Evolutionary conservation across 2,329 filamentous ascomycete species (phyloP).

Genomic region (Pleomassaria siparia): DNA sequence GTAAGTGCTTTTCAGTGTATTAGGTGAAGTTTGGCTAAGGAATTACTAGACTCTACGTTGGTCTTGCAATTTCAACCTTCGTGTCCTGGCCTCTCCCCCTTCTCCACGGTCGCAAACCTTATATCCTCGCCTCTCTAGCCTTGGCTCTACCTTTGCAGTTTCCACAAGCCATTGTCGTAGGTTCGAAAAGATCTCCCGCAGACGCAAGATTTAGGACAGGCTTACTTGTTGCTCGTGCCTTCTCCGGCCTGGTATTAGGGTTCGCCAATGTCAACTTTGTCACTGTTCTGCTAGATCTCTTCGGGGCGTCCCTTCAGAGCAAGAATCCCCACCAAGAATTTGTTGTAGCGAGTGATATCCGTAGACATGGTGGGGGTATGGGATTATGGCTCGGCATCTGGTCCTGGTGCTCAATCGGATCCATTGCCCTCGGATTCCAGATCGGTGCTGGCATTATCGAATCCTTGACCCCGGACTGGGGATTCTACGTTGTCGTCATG

Average conservation of each 20-base stretch:
- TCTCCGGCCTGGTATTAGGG: conserved; percentile 70
- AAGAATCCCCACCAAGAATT: conserved; percentile 71
- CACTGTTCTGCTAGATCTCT: conserved; percentile 71
- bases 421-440: conserved; percentile 70
- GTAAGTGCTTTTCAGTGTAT: conserved; percentile 25
- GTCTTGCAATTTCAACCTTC: conserved; percentile 69
- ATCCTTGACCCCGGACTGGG: conserved; percentile 65
- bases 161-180: conserved; percentile 70
- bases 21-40: background rate
- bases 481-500: conserved; percentile 73
- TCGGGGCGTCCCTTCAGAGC: conserved; percentile 74
- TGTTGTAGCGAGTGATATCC: conserved; percentile 66
- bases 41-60: conserved; percentile 60
- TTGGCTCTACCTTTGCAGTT: conserved; percentile 73
- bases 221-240: conserved; percentile 63
- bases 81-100: conserved; percentile 74
- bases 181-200: conserved; percentile 58
- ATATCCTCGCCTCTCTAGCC: conserved; percentile 68
- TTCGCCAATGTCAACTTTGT: conserved; percentile 79
- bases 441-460: conserved; percentile 71
- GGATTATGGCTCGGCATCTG: conserved; percentile 66
- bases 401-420: conserved; percentile 77
- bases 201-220: conserved; percentile 59
- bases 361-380: conserved; percentile 75
- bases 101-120: conserved; percentile 75